Conservation (phyloP, 257 asterid species). For the Solanum gandarillasii region DNA sequence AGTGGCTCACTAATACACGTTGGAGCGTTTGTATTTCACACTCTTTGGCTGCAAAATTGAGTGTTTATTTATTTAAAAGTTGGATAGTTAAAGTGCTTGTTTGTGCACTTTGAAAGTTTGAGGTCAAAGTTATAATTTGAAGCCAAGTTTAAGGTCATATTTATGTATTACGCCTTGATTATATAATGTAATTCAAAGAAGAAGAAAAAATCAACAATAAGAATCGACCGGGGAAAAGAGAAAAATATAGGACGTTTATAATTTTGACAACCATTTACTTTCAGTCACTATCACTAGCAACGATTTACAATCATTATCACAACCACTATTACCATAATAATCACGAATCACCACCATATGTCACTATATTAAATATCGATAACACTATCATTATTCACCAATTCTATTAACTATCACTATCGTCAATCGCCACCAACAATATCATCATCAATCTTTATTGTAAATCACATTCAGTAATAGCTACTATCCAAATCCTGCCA, state of each 20-base stretch:
- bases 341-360: background rate
- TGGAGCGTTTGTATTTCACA: too few relatives aligned
- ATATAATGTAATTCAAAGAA: too few relatives aligned
- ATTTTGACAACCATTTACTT: background rate
- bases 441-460: background rate
- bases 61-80: too few relatives aligned
- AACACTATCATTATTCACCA: background rate
- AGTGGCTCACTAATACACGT: too few relatives aligned
- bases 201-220: too few relatives aligned
- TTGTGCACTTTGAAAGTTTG: too few relatives aligned
- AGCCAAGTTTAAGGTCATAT: too few relatives aligned
- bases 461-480: background rate
- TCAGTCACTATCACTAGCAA: background rate
- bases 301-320: background rate
- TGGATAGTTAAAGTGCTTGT: too few relatives aligned
- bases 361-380: background rate
- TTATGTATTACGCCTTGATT: too few relatives aligned
- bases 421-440: background rate
- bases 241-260: too few relatives aligned
- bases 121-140: too few relatives aligned
- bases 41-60: too few relatives aligned
- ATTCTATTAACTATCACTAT: background rate
- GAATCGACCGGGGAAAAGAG: background rate
- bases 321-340: background rate
- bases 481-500: background rate